A percentile compares a stretch with the other conserved stretches of the same genome.
phyloP scores from a whole-genome alignment of 352 stramenopile genomes.

The Globisporangium alternatum region DNA sequence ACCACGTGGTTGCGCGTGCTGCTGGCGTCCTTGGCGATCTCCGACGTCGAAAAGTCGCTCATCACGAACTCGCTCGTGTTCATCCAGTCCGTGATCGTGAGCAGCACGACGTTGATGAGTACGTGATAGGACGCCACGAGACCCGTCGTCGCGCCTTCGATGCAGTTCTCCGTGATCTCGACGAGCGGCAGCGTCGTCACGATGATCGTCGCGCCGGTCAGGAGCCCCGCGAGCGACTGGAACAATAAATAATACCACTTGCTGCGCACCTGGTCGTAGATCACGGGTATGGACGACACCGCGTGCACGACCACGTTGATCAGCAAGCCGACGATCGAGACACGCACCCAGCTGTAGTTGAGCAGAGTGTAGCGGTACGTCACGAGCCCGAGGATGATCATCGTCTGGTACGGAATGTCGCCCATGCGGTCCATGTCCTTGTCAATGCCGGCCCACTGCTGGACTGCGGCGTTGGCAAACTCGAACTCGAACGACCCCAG shows the following conservation, averaged over 20 bases:
- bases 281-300: conserved; percentile 36
- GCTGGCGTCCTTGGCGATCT: conserved; percentile 28
- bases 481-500: conserved; percentile 64
- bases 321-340: conserved; percentile 44
- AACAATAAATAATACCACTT: conserved; percentile 50
- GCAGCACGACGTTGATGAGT: conserved; percentile 59
- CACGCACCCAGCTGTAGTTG: conserved; percentile 72
- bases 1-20: conserved; percentile 34
- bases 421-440: conserved; percentile 35
- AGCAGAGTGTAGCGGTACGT: conserved; percentile 57
- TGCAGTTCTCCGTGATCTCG: conserved; percentile 70
- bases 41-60: conserved; percentile 31
- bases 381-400: conserved; percentile 47
- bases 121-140: conserved; percentile 59
- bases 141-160: conserved; percentile 66
- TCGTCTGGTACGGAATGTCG: conserved; percentile 40
- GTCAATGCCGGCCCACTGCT: conserved; percentile 43
- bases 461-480: conserved; percentile 43
- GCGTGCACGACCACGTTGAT: conserved; percentile 34
- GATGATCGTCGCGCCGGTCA: conserved; percentile 33
- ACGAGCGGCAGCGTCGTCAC: conserved; percentile 64
- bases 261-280: conserved; percentile 42
- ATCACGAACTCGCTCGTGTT: conserved; percentile 39
- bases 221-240: conserved; percentile 40
- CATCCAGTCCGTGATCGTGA: conserved; percentile 58